phyloP scores from a whole-genome alignment of 495 filamentous ascomycete species.

The Sordaria brevicollis region DNA sequence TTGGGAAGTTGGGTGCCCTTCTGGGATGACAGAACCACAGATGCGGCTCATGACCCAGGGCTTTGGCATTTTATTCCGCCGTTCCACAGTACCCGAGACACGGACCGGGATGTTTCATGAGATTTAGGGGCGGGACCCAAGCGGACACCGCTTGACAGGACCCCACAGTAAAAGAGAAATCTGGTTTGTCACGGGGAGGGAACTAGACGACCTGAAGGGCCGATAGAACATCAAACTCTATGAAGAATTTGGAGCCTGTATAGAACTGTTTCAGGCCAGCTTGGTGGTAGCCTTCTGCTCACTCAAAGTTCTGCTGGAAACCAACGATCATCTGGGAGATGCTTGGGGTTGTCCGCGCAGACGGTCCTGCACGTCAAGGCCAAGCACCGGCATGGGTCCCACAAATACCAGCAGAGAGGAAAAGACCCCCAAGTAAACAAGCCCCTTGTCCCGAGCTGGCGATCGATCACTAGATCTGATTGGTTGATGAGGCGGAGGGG shows the following conservation, averaged over 20 bases:
- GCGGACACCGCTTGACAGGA: neutral
- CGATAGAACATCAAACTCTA: neutral
- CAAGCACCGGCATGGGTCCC: neutral
- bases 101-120: neutral
- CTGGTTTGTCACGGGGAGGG: neutral
- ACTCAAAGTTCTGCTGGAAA: neutral
- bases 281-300: neutral
- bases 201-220: neutral
- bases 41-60: neutral
- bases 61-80: neutral
- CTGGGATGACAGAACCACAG: neutral
- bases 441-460: neutral
- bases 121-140: neutral
- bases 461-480: neutral
- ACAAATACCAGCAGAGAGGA: neutral
- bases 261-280: neutral
- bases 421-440: neutral
- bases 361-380: neutral
- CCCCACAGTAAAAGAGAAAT: neutral
- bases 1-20: neutral
- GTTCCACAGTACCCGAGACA: neutral
- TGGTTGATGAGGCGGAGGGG: constrained; percentile 2
- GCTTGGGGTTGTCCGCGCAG: neutral
- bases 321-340: neutral
- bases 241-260: neutral